Base-by-base conservation (phyloP, 148 eudicot species). In the Camellia sinensis region DNA sequence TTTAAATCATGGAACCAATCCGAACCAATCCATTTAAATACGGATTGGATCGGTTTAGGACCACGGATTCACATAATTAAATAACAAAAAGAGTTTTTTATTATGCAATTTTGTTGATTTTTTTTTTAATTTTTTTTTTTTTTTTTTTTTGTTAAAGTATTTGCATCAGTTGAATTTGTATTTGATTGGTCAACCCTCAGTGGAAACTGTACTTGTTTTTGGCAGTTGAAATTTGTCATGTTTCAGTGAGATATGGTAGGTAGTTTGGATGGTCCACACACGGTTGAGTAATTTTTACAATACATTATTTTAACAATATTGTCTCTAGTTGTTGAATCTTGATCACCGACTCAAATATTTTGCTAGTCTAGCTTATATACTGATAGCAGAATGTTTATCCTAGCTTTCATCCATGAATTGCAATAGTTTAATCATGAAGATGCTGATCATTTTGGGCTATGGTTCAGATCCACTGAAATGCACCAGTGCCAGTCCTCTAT, bases 401-500 rank as follows among this genome's bases (percentile, higher is more conserved):
- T 76, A 45, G 59, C 56, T 15, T 19, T 7, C 67, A 60, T 61
- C 45, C 8, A 46, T 45, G 79, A 46, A 59, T 66, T 74, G 77
- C 77, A 57, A 29, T 74, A 64, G 43, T 52, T 77, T 37, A 29
- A 54, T 14, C 4, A 53, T 41, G 52, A 66, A 56, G 66, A 41
- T 69, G 67, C 4, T 53, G 67, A 69, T 43, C 7, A 19, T 59
- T 70, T 2, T 53, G 21, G 66, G 40, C 3, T 77, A 53, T 72
- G 44, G 19, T 85, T 78, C 75, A 87, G 92, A 80, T 88, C 71
- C 46, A 37, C 54, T 46, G 71, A 78, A 75, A 82, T 68, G 70
- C 77, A 77, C 22, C 77, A 46, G 21, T 52, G 79, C 82, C 81
- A 69, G 13, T 76, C 85, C 73, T 54, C 78, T 68, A 69, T 61